Base-by-base conservation (phyloP, 2,329 filamentous ascomycete genomes). In the Cyclaneusma minus region DNA sequence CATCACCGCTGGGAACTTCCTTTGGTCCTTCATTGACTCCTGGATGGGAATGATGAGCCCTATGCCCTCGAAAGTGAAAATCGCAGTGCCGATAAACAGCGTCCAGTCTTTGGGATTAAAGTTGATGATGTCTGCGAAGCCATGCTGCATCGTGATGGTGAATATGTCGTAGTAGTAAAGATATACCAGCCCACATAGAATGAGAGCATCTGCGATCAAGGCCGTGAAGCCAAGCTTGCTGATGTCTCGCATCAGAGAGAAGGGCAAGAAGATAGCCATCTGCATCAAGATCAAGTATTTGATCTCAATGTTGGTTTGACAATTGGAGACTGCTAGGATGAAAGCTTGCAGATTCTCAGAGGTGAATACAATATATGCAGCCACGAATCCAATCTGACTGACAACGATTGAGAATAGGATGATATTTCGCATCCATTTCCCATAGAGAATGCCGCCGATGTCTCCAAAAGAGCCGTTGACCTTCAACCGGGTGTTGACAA, bases 61-160 rank as follows among this genome's bases (percentile, higher is more conserved):
- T 34, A 98, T 91, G 15, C 89, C 89, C 49, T 98, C 89, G 46
- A 95, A 98, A 0, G 89, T 95, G 56, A 98, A 98, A 48, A 98
- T 95, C 15, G 91, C 89, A 1, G 91, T 98, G 34, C 89, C 91
- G 42, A 98, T 98, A 50, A 98, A 95, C 4, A 98, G 65, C 0
- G 89, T 93, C 89, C 91, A 98, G 49, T 84, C 77, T 33, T 78
- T 71, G 21, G 76, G 54, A 57, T 98, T 98, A 64, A 98, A 95
- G 44, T 78, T 65, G 39, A 79, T 68, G 44, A 95, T 85, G 48
- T 98, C 89, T 4, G 83, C 66, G 13, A 93, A 55, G 8, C 83
- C 83, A 30, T 67, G 58, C 28, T 82, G 63, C 24, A 58, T 60
- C 35, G 71, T 71, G 27, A 98, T 73, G 2, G 87, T 94, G 39